Base-by-base conservation (phyloP, 805 yeast species). In the Candida patagonica region DNA sequence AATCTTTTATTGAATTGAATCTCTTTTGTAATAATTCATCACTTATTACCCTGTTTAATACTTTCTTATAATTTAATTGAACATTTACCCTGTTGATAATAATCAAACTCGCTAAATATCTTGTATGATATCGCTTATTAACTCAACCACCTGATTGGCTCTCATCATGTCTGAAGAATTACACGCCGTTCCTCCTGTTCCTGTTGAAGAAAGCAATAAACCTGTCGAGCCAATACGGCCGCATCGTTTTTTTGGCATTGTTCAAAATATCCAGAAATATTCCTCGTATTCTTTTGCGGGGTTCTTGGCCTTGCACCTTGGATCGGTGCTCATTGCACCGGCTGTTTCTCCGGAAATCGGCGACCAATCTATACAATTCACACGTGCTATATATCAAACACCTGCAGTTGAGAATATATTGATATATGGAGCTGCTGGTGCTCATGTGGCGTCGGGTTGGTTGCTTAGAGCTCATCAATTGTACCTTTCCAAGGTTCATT, bases 341-440 rank as follows among this genome's bases (percentile, higher is more conserved):
- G 52, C 70, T 3, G 50, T 74, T 3, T 69, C 74, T 6, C 42
- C 59, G 1, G 64, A 57, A 0, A 35, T 64, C 2, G 71, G 73
- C 2, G 71, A 77, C 41, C 79, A 77, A 38, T 45, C 74, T 16
- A 62, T 80, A 38, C 72, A 76, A 41, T 61, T 78, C 63, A 73
- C 78, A 0, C 60, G 85, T 38, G 71, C 74, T 13, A 48, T 81
- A 1, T 80, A 80, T 55, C 80, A 75, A 42, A 61, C 66, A 0
- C 70, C 78, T 1, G 47, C 57, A 2, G 52, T 74, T 7, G 87
- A 79, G 49, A 56, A 55, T 6, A 38, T 64, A 0, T 47, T 72
- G 22, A 63, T 77, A 0, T 61, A 62, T 45, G 76, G 73, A 0
- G 60, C 77, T 1, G 54, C 65, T 1, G 52, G 57, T 0, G 43